phyloP scores from a whole-genome alignment of 306 rosid species.

The Heteromeles arbutifolia region DNA sequence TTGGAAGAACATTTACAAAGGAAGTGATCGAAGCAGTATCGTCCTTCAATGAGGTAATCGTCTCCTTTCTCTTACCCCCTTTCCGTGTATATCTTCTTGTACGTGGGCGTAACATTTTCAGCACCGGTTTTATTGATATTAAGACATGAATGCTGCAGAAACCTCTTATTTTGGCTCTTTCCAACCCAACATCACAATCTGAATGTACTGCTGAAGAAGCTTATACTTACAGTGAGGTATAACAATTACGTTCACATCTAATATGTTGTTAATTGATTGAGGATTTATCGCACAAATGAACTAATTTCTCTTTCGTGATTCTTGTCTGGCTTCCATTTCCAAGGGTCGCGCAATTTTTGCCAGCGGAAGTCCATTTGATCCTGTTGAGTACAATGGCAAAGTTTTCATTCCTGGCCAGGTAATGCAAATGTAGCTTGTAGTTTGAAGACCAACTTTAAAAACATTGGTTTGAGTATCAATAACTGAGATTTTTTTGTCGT shows the following conservation, averaged over 20 bases:
- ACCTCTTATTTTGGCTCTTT: conserved; percentile 88
- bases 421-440: conserved; percentile 8
- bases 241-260: background rate
- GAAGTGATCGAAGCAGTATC: conserved; percentile 75
- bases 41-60: conserved; percentile 52
- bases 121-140: background rate
- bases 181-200: conserved; percentile 87
- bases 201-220: conserved; percentile 97
- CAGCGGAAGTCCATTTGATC: conserved; percentile 94
- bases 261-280: background rate
- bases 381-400: conserved; percentile 66
- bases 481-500: background rate
- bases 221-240: conserved; percentile 76
- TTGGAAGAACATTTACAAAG: conserved; percentile 72
- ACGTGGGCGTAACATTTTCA: background rate
- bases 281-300: background rate
- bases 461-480: background rate
- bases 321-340: background rate
- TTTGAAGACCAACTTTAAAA: background rate
- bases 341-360: conserved; percentile 90
- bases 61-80: conserved; percentile 1
- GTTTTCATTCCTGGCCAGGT: conserved; percentile 74
- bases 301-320: conserved; percentile 1
- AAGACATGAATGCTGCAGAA: conserved; percentile 40
- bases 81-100: background rate